These are phyloP conservation scores for Septoria linicola DNA, from an alignment of 2,329 filamentous ascomycete species.

Conservation along the genomic window DNA sequence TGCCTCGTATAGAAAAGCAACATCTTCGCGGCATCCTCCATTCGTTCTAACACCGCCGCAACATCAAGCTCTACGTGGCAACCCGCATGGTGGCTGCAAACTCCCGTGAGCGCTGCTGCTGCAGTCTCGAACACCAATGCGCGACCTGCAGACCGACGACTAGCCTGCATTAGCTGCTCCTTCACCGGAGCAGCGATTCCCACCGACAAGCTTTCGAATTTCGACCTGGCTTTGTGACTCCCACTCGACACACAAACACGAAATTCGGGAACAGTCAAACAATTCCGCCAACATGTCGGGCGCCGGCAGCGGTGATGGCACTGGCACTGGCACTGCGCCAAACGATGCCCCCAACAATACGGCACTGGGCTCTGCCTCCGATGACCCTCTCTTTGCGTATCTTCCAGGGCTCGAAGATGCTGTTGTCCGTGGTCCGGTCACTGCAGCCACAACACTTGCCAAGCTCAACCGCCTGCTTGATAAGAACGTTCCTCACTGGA, in stretches of 20 bases:
- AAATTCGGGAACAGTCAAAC: background rate
- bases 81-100: too few relatives aligned
- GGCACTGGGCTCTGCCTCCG: background rate
- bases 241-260: background rate
- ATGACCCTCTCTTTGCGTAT: background rate
- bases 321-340: background rate
- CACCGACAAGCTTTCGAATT: background rate
- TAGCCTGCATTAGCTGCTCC: background rate
- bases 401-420: background rate
- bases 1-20: too few relatives aligned
- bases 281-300: background rate
- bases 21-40: too few relatives aligned
- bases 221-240: background rate
- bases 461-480: background rate
- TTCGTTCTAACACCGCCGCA: too few relatives aligned
- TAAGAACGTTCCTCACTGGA: background rate
- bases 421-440: background rate
- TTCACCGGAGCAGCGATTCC: background rate
- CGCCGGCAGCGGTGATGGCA: conserved; percentile 1
- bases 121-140: too few relatives aligned
- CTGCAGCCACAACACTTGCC: background rate
- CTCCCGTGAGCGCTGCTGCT: too few relatives aligned
- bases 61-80: too few relatives aligned
- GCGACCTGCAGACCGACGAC: background rate
- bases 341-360: background rate